Evolutionary conservation across 176 grass and related monocot genomes (phyloP).

Genomic region (Oryza rufipogon): DNA sequence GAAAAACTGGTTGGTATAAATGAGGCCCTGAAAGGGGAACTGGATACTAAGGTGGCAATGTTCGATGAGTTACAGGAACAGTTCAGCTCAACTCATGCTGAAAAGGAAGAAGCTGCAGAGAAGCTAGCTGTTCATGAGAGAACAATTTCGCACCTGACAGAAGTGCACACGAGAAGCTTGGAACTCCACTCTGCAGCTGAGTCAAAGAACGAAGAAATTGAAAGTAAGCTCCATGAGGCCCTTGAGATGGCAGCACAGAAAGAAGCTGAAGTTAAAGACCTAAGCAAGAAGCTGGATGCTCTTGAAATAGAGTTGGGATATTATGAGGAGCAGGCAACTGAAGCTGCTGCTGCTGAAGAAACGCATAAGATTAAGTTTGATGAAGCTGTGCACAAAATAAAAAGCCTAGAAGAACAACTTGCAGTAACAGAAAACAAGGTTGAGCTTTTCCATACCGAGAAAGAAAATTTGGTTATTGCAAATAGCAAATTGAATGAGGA

Average conservation of each 20-base stretch:
- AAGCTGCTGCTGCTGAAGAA: conserved; percentile 58
- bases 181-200: conserved; percentile 59
- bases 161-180: conserved; percentile 56
- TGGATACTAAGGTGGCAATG: conserved; percentile 52
- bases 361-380: conserved; percentile 52
- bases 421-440: conserved; percentile 50
- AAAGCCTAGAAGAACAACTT: conserved; percentile 54
- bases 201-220: conserved; percentile 53
- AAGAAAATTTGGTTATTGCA: conserved; percentile 58
- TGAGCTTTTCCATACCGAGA: conserved; percentile 54
- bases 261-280: conserved; percentile 70
- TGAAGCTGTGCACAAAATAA: conserved; percentile 48
- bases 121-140: conserved; percentile 55
- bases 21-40: conserved; percentile 48
- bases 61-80: conserved; percentile 62
- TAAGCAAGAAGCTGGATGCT: conserved; percentile 72
- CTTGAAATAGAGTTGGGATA: conserved; percentile 75
- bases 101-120: conserved; percentile 55
- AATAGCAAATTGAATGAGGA: conserved; percentile 67
- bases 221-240: conserved; percentile 54
- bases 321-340: conserved; percentile 71
- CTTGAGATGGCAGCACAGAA: conserved; percentile 50
- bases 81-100: conserved; percentile 51
- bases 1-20: conserved; percentile 49
- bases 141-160: conserved; percentile 56